These are phyloP conservation scores for Penicillium robsamsonii DNA, from an alignment of 495 filamentous ascomycete genomes.

Conservation along the genomic window DNA sequence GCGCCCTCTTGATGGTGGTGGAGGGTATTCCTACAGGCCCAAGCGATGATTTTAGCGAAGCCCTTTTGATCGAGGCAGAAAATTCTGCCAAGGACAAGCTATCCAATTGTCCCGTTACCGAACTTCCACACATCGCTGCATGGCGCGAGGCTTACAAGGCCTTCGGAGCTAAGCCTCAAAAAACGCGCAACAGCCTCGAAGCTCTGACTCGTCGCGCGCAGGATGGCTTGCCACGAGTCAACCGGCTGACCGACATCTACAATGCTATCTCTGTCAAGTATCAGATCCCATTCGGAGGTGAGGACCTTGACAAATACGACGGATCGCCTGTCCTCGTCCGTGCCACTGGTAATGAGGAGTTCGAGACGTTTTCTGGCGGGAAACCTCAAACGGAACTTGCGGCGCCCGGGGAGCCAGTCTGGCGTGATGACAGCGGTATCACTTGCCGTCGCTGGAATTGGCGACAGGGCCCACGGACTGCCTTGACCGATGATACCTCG, in stretches of 20 bases:
- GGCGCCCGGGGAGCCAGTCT: slow-evolving; percentile 27
- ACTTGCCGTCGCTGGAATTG: slow-evolving; percentile 38
- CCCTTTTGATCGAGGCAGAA: slow-evolving; percentile 18
- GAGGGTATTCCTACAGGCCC: slow-evolving; percentile 23
- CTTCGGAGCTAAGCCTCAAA: slow-evolving; percentile 26
- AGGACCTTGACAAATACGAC: slow-evolving; percentile 35
- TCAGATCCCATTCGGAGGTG: slow-evolving; percentile 34
- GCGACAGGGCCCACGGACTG: slow-evolving; percentile 32
- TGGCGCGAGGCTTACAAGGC: slow-evolving; percentile 26
- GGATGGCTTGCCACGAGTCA: slow-evolving; percentile 30
- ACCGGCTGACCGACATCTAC: slow-evolving; percentile 38
- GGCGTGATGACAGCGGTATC: slow-evolving; percentile 31
- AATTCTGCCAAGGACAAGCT: slow-evolving; percentile 5
- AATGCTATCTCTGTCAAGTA: slow-evolving; percentile 38
- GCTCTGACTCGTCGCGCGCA: slow-evolving; percentile 32
- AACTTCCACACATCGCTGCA: slow-evolving; percentile 27
- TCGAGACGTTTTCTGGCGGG: slow-evolving; percentile 26
- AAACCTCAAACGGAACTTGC: slow-evolving; percentile 22
- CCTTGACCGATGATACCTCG: slow-evolving; percentile 27
- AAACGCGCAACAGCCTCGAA: slow-evolving; percentile 31
- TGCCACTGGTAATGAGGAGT: slow-evolving; percentile 29
- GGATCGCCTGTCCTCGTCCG: slow-evolving; percentile 29
- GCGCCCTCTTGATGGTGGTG: slow-evolving; percentile 24
- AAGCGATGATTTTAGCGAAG: slow-evolving; percentile 19
- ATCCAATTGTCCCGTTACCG: slow-evolving; percentile 12